A percentile compares a stretch with the other conserved stretches of the same genome.
phyloP scores from a whole-genome alignment of 768 basidiomycete species.

The Favolaschia claudopus region DNA sequence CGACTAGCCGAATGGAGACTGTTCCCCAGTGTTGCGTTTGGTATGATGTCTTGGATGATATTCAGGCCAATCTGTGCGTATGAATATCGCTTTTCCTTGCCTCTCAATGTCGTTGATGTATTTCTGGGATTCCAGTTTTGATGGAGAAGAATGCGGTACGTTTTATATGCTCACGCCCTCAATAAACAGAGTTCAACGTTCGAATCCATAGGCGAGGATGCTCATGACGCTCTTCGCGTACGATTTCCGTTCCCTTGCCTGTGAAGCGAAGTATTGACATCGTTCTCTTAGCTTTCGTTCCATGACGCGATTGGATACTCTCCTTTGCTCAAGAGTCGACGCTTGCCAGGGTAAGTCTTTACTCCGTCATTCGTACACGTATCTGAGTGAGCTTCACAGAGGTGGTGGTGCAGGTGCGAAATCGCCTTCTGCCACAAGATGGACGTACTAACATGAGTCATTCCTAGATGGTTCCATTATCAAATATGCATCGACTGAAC shows the following conservation, averaged over 20 bases:
- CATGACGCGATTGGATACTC: background rate
- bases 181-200: background rate
- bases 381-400: background rate
- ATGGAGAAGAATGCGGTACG: background rate
- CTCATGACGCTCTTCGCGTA: slow-evolving; percentile 24
- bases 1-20: background rate
- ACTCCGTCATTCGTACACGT: background rate
- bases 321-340: background rate
- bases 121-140: background rate
- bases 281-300: background rate
- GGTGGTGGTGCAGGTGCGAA: background rate
- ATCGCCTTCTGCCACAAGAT: too few relatives aligned
- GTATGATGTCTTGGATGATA: background rate
- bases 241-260: background rate
- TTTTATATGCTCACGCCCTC: background rate
- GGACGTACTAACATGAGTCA: background rate
- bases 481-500: slow-evolving; percentile 5
- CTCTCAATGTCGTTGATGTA: too few relatives aligned
- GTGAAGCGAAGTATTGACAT: background rate
- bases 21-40: slow-evolving; percentile 3
- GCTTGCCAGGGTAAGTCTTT: background rate
- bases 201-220: slow-evolving; percentile 15
- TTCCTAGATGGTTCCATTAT: slow-evolving; percentile 21
- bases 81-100: background rate
- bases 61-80: background rate